Percentiles rank a stretch among this genome's conserved stretches.
Evolutionary conservation across 768 basidiomycete species (phyloP).

Genomic region (Russula virescens): DNA sequence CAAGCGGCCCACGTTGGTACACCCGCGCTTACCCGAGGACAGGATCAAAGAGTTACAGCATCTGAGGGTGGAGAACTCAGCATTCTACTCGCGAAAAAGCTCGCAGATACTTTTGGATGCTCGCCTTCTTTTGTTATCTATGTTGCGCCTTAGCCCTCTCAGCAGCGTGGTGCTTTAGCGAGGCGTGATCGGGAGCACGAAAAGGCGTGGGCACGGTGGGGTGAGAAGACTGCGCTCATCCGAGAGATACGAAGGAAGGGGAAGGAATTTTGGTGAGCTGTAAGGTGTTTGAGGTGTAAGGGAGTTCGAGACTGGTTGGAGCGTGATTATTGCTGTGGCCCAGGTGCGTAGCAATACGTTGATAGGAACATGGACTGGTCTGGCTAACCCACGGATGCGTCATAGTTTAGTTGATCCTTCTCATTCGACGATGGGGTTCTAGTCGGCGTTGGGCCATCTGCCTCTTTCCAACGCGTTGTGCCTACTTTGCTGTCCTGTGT

Average conservation of each 20-base stretch:
- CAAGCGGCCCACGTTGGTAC: constrained; percentile 24
- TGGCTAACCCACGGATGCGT: not conserved
- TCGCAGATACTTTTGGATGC: constrained; percentile 76
- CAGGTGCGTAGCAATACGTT: not conserved
- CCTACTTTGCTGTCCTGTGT: not conserved
- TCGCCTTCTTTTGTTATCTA: constrained; percentile 59
- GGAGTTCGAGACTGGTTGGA: not conserved
- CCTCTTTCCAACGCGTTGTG: not conserved
- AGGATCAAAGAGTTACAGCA: constrained; percentile 50
- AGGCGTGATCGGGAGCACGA: constrained; percentile 45
- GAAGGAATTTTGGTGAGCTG: constrained; percentile 62
- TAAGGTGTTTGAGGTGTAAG: not conserved
- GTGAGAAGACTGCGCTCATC: constrained; percentile 57
- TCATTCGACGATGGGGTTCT: not conserved
- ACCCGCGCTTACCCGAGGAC: constrained; percentile 44
- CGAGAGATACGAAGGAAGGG: constrained; percentile 63
- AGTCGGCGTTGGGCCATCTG: not conserved
- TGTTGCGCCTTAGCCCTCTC: constrained; percentile 51
- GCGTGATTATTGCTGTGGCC: not conserved
- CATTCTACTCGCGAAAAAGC: constrained; percentile 50
- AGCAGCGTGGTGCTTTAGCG: constrained; percentile 40
- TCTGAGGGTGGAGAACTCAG: constrained; percentile 54
- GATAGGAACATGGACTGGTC: not conserved
- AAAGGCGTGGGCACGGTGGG: constrained; percentile 53
- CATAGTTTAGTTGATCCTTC: not conserved